Evolutionary conservation across 106 monocot species (phyloP), one percentile per base, ranked within the genome.

Genomic region (Allium sativum): DNA sequence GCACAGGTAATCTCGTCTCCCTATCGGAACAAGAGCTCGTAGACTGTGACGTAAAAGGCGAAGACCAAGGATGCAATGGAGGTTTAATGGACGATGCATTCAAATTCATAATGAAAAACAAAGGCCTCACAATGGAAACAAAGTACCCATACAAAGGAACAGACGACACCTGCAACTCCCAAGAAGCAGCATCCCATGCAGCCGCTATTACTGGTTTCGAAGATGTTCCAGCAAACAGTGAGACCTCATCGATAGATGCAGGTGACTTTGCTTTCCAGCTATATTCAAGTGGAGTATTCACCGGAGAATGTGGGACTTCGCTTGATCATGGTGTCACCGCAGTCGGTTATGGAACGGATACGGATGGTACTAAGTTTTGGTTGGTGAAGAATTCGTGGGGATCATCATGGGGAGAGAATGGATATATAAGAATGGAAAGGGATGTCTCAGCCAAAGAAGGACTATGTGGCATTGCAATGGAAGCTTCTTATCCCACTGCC

Each of bases 251-350:
- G 6, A 54, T 54, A 8, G 53, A 54, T 16, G 53, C 53, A 0
- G 53, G 53, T 54, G 53, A 16, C 53, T 12, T 16, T 8, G 53
- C n/a, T 54, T 54, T 54, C 12, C 53, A 54, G 53, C 53, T 17
- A 17, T 54, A 54, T n/a, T 54, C 53, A 8, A 54, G 53, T n/a
- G 93, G 93, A 10, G 71, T 93, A 19, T 93, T 89, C 75, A 76
- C 74, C 3, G 93, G 82, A 6, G 56, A 7, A 2, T 93, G 93
- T 52, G 80, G 81, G 8, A 86, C 89, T 10, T 43, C 80, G 0
- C 71, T 93, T 3, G 93, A 93, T 53, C 93, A 93, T 46, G 93
- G 85, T 31, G 93, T 89, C 6, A 72, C 68, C 12, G 85, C 81
- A 0, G 93, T 93, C 2, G 93, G 93, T 31, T 93, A 89, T 11